phyloP scores from a whole-genome alignment of 2,329 filamentous ascomycete species.

The Fusarium oligoseptatum region DNA sequence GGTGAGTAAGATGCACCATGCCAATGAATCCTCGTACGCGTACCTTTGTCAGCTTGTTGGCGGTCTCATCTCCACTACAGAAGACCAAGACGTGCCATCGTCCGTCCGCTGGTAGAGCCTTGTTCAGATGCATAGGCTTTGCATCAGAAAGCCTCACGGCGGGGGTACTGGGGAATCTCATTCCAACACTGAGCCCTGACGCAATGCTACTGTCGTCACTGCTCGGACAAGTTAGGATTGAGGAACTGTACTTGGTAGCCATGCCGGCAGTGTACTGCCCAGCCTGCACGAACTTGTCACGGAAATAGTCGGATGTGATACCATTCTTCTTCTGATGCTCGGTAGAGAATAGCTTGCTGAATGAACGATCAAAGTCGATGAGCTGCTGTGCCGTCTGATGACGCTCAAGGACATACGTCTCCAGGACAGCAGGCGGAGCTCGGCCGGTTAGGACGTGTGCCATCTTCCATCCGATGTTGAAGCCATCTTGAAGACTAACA shows the following conservation, averaged over 20 bases:
- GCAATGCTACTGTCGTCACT: background rate
- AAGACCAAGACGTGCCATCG: conserved; percentile 41
- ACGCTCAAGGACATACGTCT: conserved; percentile 64
- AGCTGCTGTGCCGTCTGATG: conserved; percentile 71
- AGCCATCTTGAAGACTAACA: conserved; percentile 74
- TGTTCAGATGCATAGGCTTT: conserved; percentile 33
- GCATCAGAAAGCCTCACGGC: conserved; percentile 36
- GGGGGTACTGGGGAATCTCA: conserved; percentile 37
- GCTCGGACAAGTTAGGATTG: background rate
- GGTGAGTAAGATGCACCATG: background rate
- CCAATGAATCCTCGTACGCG: fast-evolving
- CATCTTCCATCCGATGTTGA: conserved; percentile 69
- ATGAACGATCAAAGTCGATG: conserved; percentile 67
- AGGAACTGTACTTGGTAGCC: conserved; percentile 27
- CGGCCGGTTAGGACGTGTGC: conserved; percentile 56
- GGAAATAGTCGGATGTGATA: conserved; percentile 14
- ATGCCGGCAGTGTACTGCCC: conserved; percentile 40
- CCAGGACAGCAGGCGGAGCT: conserved; percentile 52
- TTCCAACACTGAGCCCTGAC: conserved; percentile 22
- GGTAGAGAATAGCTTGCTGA: conserved; percentile 18
- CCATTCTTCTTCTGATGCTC: conserved; percentile 28
- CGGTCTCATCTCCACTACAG: background rate
- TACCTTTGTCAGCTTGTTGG: conserved; percentile 2
- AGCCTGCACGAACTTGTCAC: conserved; percentile 35
- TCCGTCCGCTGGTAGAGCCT: conserved; percentile 28